Evolutionary conservation across 768 basidiomycete genomes (phyloP), one percentile per base, ranked within the genome.

Genomic region (Naematelia encephala): DNA sequence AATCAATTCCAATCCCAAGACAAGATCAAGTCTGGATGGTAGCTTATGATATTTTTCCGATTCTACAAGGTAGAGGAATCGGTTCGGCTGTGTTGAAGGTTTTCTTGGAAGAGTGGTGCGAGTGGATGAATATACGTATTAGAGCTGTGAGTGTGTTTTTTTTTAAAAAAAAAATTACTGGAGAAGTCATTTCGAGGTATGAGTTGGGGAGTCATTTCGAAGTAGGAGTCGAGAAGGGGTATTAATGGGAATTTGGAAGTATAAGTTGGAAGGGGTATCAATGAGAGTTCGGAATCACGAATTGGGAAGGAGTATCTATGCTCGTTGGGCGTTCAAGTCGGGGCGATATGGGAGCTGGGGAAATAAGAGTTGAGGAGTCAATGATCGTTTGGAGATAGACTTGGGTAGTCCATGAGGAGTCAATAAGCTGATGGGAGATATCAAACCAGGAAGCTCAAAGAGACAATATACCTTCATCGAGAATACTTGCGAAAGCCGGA

Each of bases 11-110:
- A 23, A 39, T n/a, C 27, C 50, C 57, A 51, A 21, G 44, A 13
- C 28, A 39, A 13, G 25, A 54, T 34, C 47, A 47, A 53, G 25
- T 29, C 10, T 60, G 59, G 59, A 53, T 54, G 28, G 5, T 60
- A 13, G 26, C 19, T 14, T 60, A 60, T 43, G 53, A 60, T 39
- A 27, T 60, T 16, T 48, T 29, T 2, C 59, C 59, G 10, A 53
- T 39, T 22, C 30, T 54, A 48, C 28, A 29, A 10, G 59, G 59
- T 28, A 29, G 30, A n/a, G 59, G 59, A 16, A 39, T 60, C 1
- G 59, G 52, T 5, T 44, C 50, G 2, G 51, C 42, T 26, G 19
- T 52, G 16, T 29, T 59, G 57, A 25, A 47, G 25, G 43, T 44
- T 3, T n/a, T 53, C 12, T 5, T 59, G 23, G 51, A 48, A 23